These are phyloP conservation scores for Mycogone perniciosa DNA, from an alignment of 2,329 filamentous ascomycete species.

Conservation along the genomic window DNA sequence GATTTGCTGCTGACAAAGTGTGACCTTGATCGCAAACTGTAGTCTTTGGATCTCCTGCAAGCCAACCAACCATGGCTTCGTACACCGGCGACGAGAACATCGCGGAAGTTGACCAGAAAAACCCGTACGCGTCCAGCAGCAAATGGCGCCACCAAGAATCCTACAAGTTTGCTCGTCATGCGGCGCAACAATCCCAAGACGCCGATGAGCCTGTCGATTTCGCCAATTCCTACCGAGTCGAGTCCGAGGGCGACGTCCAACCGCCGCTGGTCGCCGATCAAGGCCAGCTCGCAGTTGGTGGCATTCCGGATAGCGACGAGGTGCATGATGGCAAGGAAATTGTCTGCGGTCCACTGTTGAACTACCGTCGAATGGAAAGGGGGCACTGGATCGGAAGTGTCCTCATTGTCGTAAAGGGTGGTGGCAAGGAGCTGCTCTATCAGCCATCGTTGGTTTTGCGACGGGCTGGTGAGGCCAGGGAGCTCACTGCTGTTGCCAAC, in stretches of 20 bases:
- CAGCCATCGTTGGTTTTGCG: conserved; percentile 55
- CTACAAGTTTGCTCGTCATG: conserved; percentile 45
- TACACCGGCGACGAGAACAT: conserved; percentile 16
- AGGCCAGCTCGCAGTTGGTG: conserved; percentile 16
- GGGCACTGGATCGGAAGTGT: conserved; percentile 78
- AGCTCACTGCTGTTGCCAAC: conserved; percentile 16
- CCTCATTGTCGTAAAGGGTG: conserved; percentile 71
- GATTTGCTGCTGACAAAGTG: too few relatives aligned
- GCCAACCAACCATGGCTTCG: conserved; percentile 16
- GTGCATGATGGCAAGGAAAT: conserved; percentile 50
- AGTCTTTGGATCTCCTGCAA: background rate
- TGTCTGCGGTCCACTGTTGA: conserved; percentile 66
- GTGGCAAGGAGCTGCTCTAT: conserved; percentile 50
- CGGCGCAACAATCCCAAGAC: conserved; percentile 24
- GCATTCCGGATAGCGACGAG: conserved; percentile 16
- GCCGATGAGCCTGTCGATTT: conserved; percentile 51
- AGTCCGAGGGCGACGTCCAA: conserved; percentile 29
- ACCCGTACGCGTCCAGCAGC: conserved; percentile 51
- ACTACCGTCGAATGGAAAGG: conserved; percentile 70
- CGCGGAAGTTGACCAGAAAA: conserved; percentile 32
- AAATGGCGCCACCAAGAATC: conserved; percentile 62
- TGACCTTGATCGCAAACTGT: background rate
- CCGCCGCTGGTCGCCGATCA: conserved; percentile 34
- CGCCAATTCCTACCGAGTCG: conserved; percentile 48
- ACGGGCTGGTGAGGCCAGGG: conserved; percentile 27